phyloP scores from a whole-genome alignment of 768 basidiomycete species.

The Pholiota conissans region DNA sequence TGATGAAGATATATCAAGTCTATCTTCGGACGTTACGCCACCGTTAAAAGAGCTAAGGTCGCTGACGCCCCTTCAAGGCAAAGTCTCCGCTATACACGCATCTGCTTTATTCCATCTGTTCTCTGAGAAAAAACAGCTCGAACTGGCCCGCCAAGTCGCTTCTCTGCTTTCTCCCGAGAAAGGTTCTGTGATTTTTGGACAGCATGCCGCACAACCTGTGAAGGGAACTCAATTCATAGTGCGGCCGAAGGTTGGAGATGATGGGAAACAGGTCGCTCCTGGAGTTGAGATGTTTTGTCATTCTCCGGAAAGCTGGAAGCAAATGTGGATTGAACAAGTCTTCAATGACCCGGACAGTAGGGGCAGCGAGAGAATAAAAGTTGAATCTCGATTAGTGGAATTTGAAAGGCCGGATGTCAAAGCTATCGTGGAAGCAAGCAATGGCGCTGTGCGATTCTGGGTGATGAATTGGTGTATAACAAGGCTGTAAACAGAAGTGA shows the following conservation, averaged over 20 bases:
- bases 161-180: slow-evolving; percentile 31
- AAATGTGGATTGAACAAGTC: slow-evolving; percentile 34
- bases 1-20: not conserved
- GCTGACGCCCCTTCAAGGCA: slow-evolving; percentile 36
- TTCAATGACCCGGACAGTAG: slow-evolving; percentile 22
- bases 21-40: slow-evolving; percentile 4
- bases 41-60: slow-evolving; percentile 17
- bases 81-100: slow-evolving; percentile 46
- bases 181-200: slow-evolving; percentile 35
- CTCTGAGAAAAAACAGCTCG: slow-evolving; percentile 28
- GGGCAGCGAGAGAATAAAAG: slow-evolving; percentile 11
- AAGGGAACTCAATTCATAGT: slow-evolving; percentile 25
- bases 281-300: slow-evolving; percentile 35
- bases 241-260: not conserved
- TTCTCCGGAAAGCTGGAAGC: slow-evolving; percentile 34
- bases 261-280: not conserved
- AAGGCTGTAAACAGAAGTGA: slow-evolving; percentile 1
- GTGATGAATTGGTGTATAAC: slow-evolving; percentile 18
- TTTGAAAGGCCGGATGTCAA: slow-evolving; percentile 1
- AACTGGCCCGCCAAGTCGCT: slow-evolving; percentile 29
- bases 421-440: not conserved
- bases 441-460: slow-evolving; percentile 8
- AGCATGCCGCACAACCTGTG: slow-evolving; percentile 34
- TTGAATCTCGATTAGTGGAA: slow-evolving; percentile 13
- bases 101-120: slow-evolving; percentile 40